Percentiles rank a stretch among this genome's conserved stretches.
These are phyloP conservation scores for Thermochaetoides thermophila DNA, from an alignment of 495 filamentous ascomycete species.

Conservation along the genomic window DNA sequence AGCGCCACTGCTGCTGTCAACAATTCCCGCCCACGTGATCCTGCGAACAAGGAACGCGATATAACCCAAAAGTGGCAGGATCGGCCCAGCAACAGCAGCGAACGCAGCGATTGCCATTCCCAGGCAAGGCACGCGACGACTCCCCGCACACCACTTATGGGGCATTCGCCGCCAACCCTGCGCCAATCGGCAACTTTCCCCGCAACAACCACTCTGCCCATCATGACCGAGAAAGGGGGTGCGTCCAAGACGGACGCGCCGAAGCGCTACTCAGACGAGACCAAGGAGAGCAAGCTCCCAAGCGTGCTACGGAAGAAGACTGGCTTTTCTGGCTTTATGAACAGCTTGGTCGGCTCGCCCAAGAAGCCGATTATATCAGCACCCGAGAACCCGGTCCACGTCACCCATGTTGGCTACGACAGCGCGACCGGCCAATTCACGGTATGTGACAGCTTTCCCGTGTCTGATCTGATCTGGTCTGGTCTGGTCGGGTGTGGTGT, in stretches of 20 bases:
- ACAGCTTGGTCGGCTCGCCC: slow-evolving; percentile 77
- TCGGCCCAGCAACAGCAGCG: too few relatives aligned
- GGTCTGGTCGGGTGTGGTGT: too few relatives aligned
- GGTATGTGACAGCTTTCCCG: slow-evolving; percentile 35
- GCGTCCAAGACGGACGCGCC: slow-evolving; percentile 43
- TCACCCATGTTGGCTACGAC: slow-evolving; percentile 96
- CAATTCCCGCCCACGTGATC: too few relatives aligned
- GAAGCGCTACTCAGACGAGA: slow-evolving; percentile 81
- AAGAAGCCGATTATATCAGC: slow-evolving; percentile 85
- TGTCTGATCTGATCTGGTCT: too few relatives aligned
- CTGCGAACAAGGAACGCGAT: too few relatives aligned
- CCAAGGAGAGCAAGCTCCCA: slow-evolving; percentile 40
- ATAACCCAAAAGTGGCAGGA: too few relatives aligned
- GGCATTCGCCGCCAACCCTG: slow-evolving; percentile 35
- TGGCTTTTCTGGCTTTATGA: slow-evolving; percentile 90
- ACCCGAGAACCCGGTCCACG: slow-evolving; percentile 92
- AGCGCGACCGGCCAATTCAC: slow-evolving; percentile 95
- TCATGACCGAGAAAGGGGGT: slow-evolving; percentile 34
- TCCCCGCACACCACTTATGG: slow-evolving; percentile 40
- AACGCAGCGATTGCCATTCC: too few relatives aligned
- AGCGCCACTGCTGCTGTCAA: too few relatives aligned
- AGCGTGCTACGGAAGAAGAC: slow-evolving; percentile 69
- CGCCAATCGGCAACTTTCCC: slow-evolving; percentile 75
- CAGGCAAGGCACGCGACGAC: slow-evolving; percentile 42
- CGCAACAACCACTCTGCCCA: slow-evolving; percentile 40